Percentiles rank a stretch among this genome's conserved stretches.
These are phyloP conservation scores for Rosa chinensis DNA, from an alignment of 306 rosid genomes.

Conservation along the genomic window DNA sequence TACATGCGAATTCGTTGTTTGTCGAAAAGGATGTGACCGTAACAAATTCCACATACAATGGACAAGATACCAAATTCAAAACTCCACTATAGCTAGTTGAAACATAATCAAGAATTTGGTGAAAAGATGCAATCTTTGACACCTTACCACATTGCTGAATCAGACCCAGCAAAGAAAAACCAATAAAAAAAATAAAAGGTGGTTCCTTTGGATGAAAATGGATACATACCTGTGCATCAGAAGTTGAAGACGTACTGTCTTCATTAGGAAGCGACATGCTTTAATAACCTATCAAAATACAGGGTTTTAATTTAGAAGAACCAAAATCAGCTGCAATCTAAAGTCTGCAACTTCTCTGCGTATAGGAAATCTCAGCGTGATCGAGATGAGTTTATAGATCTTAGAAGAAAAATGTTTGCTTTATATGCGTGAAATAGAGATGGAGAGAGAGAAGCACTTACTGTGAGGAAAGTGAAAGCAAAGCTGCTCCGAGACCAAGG, in stretches of 20 bases:
- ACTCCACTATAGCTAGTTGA: neutral
- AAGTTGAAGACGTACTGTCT: constrained; percentile 47
- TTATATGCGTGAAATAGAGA: neutral
- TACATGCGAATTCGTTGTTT: neutral
- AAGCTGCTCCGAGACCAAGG: neutral
- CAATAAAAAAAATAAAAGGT: constrained; percentile 1
- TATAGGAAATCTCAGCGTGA: neutral
- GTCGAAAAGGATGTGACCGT: neutral
- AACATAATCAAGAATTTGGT: neutral
- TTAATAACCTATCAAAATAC: constrained; percentile 21
- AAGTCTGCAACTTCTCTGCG: neutral
- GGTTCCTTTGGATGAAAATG: constrained; percentile 21
- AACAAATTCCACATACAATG: neutral
- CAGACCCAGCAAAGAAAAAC: neutral
- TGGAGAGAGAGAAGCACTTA: neutral
- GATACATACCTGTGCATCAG: constrained; percentile 56
- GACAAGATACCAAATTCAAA: neutral
- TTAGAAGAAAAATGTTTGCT: neutral
- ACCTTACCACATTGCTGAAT: neutral
- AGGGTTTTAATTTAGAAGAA: neutral
- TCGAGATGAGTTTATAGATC: neutral
- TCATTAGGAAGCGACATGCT: constrained; percentile 62
- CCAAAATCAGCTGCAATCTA: neutral
- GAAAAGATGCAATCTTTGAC: neutral
- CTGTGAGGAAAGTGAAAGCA: neutral